These are phyloP conservation scores for Thielaviopsis ethacetica DNA, from an alignment of 2,329 filamentous ascomycete species.

Conservation along the genomic window DNA sequence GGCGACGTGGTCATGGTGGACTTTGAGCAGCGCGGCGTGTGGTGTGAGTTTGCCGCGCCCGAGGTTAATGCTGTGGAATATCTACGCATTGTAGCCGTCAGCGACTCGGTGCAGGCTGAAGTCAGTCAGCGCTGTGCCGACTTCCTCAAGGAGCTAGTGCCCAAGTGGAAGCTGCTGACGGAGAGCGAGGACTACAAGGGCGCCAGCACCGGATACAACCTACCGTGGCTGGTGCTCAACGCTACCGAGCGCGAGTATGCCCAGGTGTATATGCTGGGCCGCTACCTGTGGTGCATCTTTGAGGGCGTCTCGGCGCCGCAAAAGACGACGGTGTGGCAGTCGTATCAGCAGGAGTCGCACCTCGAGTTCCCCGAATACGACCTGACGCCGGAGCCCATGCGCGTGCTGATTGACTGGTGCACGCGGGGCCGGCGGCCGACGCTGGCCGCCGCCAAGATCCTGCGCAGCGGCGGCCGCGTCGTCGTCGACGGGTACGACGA, in stretches of 20 bases:
- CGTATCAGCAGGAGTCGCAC: constrained; percentile 38
- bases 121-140: constrained; percentile 25
- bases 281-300: constrained; percentile 46
- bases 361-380: constrained; percentile 38
- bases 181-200: constrained; percentile 30
- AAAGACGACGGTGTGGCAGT: constrained; percentile 39
- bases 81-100: constrained; percentile 34
- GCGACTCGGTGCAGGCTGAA: constrained; percentile 27
- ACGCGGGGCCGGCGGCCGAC: constrained; percentile 30
- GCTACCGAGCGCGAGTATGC: constrained; percentile 36
- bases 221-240: constrained; percentile 38
- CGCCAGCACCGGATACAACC: constrained; percentile 34
- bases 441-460: constrained; percentile 28
- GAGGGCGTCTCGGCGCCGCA: constrained; percentile 43
- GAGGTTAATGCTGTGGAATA: constrained; percentile 45
- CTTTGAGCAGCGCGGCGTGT: constrained; percentile 46
- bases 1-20: constrained; percentile 39
- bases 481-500: constrained; percentile 18
- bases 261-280: constrained; percentile 46
- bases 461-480: constrained; percentile 29
- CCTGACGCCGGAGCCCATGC: constrained; percentile 29
- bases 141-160: constrained; percentile 28
- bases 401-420: constrained; percentile 33
- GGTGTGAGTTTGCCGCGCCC: constrained; percentile 44
- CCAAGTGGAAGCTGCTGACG: constrained; percentile 27